Percentiles rank a stretch among this genome's conserved stretches.
phyloP scores from a whole-genome alignment of 305 asterid genomes.

The Coffea humblotiana region DNA sequence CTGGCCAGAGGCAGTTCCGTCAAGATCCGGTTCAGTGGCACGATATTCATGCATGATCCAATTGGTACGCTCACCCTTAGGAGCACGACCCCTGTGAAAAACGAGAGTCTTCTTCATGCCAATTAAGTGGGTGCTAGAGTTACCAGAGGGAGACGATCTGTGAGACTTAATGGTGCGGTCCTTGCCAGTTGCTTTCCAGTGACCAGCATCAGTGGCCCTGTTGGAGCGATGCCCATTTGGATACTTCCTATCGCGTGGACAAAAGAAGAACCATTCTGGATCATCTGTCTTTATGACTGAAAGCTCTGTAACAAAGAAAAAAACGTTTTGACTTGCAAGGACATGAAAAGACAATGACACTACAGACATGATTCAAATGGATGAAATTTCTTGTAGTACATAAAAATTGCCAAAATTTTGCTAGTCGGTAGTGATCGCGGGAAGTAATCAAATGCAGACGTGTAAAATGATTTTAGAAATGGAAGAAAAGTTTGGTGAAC shows the following conservation, averaged over 20 bases:
- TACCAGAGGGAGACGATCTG: slow-evolving; percentile 40
- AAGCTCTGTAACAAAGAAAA: slow-evolving; percentile 38
- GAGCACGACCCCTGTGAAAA: slow-evolving; percentile 77
- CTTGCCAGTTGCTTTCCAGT: slow-evolving; percentile 88
- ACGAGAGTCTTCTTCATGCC: slow-evolving; percentile 81
- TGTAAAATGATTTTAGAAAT: not conserved
- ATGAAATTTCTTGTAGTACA: not conserved
- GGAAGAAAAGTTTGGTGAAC: not conserved
- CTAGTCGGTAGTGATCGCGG: not conserved
- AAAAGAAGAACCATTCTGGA: slow-evolving; percentile 80
- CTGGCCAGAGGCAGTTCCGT: slow-evolving; percentile 72
- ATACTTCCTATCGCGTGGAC: slow-evolving; percentile 74
- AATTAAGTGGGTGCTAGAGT: slow-evolving; percentile 39
- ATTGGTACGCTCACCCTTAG: slow-evolving; percentile 66
- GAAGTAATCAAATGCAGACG: not conserved
- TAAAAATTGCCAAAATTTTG: not conserved
- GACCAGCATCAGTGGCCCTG: slow-evolving; percentile 79
- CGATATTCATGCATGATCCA: slow-evolving; percentile 90
- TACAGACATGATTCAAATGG: not conserved
- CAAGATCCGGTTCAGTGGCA: slow-evolving; percentile 71
- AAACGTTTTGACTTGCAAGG: not conserved
- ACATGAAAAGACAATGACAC: not conserved
- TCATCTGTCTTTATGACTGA: slow-evolving; percentile 72
- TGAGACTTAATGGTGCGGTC: slow-evolving; percentile 71
- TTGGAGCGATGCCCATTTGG: slow-evolving; percentile 76